Percentiles rank a stretch among this genome's conserved stretches.
phyloP scores from a whole-genome alignment of 768 basidiomycete species.

The Tricholoma terreum region DNA sequence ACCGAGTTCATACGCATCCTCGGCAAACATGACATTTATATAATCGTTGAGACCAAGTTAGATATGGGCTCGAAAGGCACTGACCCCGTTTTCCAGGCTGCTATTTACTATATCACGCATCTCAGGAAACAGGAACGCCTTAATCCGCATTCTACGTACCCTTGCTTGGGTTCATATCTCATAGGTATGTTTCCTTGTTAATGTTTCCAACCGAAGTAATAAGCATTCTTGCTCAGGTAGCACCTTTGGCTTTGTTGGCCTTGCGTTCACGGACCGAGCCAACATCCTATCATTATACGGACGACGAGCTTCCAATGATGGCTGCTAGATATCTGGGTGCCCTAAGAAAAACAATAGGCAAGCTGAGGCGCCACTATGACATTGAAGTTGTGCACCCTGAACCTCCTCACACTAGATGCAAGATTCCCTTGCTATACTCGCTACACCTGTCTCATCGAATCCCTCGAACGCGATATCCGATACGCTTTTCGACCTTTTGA shows the following conservation, averaged over 20 bases:
- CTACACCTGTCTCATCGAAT: conserved; percentile 11
- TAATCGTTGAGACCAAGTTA: conserved; percentile 19
- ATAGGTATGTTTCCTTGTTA: too few species aligned
- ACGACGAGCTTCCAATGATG: not conserved
- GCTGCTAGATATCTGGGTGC: conserved; percentile 24
- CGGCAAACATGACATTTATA: too few species aligned
- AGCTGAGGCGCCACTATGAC: conserved; percentile 19
- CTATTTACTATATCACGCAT: conserved; percentile 19
- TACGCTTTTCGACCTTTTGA: too few species aligned
- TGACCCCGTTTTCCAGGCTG: conserved; percentile 24
- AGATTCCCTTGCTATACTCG: not conserved
- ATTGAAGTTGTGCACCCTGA: not conserved
- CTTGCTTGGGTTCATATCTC: too few species aligned
- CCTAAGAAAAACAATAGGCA: conserved; percentile 18
- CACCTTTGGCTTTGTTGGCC: conserved; percentile 24
- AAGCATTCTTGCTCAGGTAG: too few species aligned
- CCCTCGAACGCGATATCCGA: conserved; percentile 17
- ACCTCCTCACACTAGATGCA: not conserved
- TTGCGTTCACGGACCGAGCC: conserved; percentile 18
- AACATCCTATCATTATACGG: conserved; percentile 19
- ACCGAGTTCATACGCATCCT: too few species aligned
- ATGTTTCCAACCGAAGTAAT: too few species aligned
- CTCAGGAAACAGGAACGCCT: conserved; percentile 9
- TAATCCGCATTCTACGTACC: too few species aligned
- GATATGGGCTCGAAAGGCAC: conserved; percentile 15